Evolutionary conservation across 148 eudicot genomes (phyloP), one percentile per base, ranked within the genome.

Genomic region (Dysphania ambrosioides): DNA sequence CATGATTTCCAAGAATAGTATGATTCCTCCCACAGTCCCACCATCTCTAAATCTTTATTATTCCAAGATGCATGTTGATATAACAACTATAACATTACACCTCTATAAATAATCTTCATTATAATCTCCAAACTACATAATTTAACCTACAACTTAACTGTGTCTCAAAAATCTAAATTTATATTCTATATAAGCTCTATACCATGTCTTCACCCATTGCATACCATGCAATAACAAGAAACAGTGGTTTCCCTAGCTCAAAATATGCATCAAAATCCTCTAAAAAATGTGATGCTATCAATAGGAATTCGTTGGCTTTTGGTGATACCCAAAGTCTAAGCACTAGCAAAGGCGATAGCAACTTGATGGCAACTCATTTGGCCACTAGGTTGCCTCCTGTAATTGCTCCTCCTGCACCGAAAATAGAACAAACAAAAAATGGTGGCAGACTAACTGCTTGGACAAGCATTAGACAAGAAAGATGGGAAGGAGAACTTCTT

Each of bases 401-500:
- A 16, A 44, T 80, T 47, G 81, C 70, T 66, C 69, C 85, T 32
- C 68, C 66, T 58, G 26, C 62, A 1, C 78, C 79, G 0, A 72
- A 63, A 65, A 80, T 74, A 42, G 85, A 79, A 53, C 57, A 49
- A 34, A 56, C 74, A 58, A 77, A 58, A 5, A 35, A 60, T 65
- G 81, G 75, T 30, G 68, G 75, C 32, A 87, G 82, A 73, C 86
- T 88, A 5, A 80, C 82, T 7, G 99, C 99, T 8, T 96, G 99
- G 99, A 90, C 88, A 29, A 96, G 99, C 72, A 69, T 96, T 75
- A 84, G 47, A 75, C 97, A 92, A 73, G 99, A 96, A 71, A 77
- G 86, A 42, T 96, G 99, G 99, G 94, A 96, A 70, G 99, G 99
- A n/a, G 91, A 96, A 78, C 94, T 96, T 70, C 74, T 49, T 4